Evolutionary conservation across 306 rosid species (phyloP).

Genomic region (Luffa acutangula): DNA sequence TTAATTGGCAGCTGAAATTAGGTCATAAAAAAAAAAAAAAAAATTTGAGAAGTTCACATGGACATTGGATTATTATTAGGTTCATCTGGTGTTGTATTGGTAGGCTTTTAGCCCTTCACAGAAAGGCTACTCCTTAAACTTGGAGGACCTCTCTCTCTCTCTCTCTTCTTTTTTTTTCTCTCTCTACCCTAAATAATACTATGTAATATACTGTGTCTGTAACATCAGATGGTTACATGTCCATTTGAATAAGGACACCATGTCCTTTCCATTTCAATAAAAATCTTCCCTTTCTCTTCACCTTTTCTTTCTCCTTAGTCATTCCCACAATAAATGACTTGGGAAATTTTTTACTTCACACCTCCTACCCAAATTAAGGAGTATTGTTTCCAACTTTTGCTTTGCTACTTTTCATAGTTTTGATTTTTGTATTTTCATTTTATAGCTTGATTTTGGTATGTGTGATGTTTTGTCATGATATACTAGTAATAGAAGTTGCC

Average conservation of each 20-base stretch:
- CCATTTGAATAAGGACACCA: not conserved
- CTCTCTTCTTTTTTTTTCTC: not conserved
- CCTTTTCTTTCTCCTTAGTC: not conserved
- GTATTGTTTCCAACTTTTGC: not conserved
- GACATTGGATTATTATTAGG: not conserved
- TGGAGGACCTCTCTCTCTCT: not conserved
- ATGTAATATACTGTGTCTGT: not conserved
- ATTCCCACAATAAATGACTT: not conserved
- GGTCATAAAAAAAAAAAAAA: not conserved
- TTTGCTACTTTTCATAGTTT: not conserved
- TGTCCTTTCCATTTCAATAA: not conserved
- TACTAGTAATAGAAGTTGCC: too few relatives aligned
- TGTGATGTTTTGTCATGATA: too few relatives aligned
- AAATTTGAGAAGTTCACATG: not conserved
- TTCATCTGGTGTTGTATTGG: not conserved
- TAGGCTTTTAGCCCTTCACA: not conserved
- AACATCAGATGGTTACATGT: not conserved
- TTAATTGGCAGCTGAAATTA: not conserved
- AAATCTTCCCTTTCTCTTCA: not conserved
- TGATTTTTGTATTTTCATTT: not conserved
- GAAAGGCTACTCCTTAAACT: not conserved
- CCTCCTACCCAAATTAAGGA: not conserved
- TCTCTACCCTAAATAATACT: not conserved
- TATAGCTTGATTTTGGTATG: not conserved
- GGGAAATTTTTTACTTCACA: not conserved